Base-by-base conservation (phyloP, 805 yeast species). In the Hanseniaspora hatyaiensis region DNA sequence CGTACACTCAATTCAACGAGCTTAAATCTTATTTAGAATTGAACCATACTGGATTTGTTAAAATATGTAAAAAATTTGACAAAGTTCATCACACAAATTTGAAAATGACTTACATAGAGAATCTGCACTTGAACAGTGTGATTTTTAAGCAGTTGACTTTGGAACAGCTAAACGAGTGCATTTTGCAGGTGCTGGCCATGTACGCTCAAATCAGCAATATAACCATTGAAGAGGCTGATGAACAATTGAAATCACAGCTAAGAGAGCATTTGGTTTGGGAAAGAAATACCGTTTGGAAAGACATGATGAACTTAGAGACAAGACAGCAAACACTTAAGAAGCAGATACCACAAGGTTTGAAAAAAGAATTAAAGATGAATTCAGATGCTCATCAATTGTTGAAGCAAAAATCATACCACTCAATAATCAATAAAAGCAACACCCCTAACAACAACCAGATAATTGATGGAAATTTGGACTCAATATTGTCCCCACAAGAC, bases 251-350 rank as follows among this genome's bases (percentile, higher is more conserved):
- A 47, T 58, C 74, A 51, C 73, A 76, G 65, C 65, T 89, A 53
- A 72, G 96, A 53, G 98, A 89, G 57, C 94, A 89, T 62, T 83
- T 89, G 30, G 95, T 88, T 16, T 89, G 96, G 94, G 97, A 89
- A 65, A 74, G 98, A 62, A 87, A 87, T 61, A 89, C 96, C 0
- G 96, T 89, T 24, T 89, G 98, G 98, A 80, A 92, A 60, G 96
- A 89, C 63, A 80, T 89, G 81, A 81, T 89, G 60, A 89, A 92
- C 19, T 65, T 88, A 56, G 96, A 88, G 61, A 74, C 95, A 55
- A 83, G 83, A 57, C 70, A 88, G 0, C 89, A 87, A 56, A 86
- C 85, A 18, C 87, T 88, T 53, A 66, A 64, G 40, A 45, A 45
- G 20, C 49, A 45, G 11, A 36, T 45, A 3, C 49, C 49, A 6